These are phyloP conservation scores for Hericium coralloides DNA, from an alignment of 768 basidiomycete genomes.

Conservation along the genomic window DNA sequence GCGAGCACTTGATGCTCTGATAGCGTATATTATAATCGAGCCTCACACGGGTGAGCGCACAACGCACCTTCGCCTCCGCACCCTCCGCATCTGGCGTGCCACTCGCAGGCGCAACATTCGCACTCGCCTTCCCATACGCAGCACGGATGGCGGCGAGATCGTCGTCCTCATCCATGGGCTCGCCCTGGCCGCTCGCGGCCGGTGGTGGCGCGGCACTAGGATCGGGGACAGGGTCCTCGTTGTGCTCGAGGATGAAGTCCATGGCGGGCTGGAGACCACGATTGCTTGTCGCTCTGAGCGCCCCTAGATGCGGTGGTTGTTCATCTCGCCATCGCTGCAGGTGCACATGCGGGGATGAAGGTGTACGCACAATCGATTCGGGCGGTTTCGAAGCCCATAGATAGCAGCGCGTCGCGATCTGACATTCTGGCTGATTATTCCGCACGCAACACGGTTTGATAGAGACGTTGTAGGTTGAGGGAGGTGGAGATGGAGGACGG, in stretches of 20 bases:
- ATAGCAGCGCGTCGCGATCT: conserved; percentile 67
- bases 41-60: neutral
- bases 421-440: conserved; percentile 22
- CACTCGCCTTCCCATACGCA: conserved; percentile 33
- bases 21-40: neutral
- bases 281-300: conserved; percentile 72
- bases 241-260: conserved; percentile 82
- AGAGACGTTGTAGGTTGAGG: too few relatives aligned
- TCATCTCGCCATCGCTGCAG: neutral
- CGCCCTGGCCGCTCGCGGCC: conserved; percentile 11
- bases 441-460: too few relatives aligned
- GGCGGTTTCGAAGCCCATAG: conserved; percentile 81
- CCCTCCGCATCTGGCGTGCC: conserved; percentile 15
- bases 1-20: conserved; percentile 75
- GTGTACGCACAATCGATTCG: conserved; percentile 73
- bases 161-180: conserved; percentile 52
- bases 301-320: conserved; percentile 47
- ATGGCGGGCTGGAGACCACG: conserved; percentile 86
- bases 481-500: neutral
- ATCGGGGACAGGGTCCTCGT: conserved; percentile 67
- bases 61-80: conserved; percentile 57
- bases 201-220: conserved; percentile 23
- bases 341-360: neutral
- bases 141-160: conserved; percentile 55
- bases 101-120: conserved; percentile 21